These are phyloP conservation scores for Penicillium verhagenii DNA, from an alignment of 495 filamentous ascomycete genomes.

Conservation along the genomic window DNA sequence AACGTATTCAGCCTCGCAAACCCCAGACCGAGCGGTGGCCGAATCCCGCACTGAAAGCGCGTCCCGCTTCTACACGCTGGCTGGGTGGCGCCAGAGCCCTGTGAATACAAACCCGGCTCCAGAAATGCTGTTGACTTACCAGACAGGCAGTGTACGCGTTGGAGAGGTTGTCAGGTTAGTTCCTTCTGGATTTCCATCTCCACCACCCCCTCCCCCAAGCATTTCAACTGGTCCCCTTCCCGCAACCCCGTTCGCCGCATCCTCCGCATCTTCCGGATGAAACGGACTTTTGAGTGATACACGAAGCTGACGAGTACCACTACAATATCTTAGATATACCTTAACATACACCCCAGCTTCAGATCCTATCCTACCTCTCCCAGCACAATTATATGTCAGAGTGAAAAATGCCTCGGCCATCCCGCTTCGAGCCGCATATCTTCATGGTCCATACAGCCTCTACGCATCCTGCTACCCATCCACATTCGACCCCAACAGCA, in stretches of 20 bases:
- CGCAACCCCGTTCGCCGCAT: not conserved
- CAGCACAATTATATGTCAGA: constrained; percentile 72
- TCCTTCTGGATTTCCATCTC: not conserved
- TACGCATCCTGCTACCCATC: constrained; percentile 81
- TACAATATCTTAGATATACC: constrained; percentile 74
- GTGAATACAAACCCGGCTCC: constrained; percentile 17
- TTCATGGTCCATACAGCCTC: constrained; percentile 92
- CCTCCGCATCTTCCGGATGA: not conserved
- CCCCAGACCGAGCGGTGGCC: constrained; percentile 31
- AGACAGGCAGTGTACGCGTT: constrained; percentile 84
- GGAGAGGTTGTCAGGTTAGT: constrained; percentile 78
- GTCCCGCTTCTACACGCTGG: constrained; percentile 31
- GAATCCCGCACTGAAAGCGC: constrained; percentile 15
- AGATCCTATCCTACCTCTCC: constrained; percentile 84
- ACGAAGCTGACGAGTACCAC: not conserved
- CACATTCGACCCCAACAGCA: constrained; percentile 74
- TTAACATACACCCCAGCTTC: constrained; percentile 87
- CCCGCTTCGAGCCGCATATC: constrained; percentile 87
- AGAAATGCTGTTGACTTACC: constrained; percentile 85
- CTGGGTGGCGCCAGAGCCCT: constrained; percentile 40
- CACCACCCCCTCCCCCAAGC: too few species aligned
- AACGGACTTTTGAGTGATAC: not conserved
- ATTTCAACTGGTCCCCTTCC: too few species aligned
- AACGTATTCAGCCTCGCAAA: constrained; percentile 49
- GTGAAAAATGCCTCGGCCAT: constrained; percentile 91